Base-by-base conservation (phyloP, 2,329 filamentous ascomycete genomes). In the Aspergillus arachidicola region DNA sequence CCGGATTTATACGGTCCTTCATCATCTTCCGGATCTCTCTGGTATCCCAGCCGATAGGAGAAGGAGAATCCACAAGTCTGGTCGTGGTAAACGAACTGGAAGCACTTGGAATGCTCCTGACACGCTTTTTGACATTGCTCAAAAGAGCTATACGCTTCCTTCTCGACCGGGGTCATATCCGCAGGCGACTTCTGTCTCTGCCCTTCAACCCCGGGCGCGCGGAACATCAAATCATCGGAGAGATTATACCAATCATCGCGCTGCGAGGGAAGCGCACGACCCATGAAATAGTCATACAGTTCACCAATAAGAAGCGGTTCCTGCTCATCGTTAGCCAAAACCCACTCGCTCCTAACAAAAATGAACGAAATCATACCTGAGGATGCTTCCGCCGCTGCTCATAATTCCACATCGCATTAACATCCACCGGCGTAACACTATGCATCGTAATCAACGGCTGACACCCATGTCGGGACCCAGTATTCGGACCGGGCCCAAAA, bases 391-490 rank as follows among this genome's bases (percentile, higher is more conserved):
- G 78, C 38, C 73, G 71, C 70, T 85, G 80, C 69, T 87, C 85
- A 62, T 81, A 86, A 60, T 84, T 79, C 83, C 84, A 87, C 38
- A 85, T 78, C 12, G 67, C 61, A 36, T 64, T 83, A 53, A 86
- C 79, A 69, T 87, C 84, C 66, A 84, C 80, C 10, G 83, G 77
- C 54, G 81, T 80, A 72, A 87, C 80, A 68, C 86, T 83, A 68
- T 86, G 84, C 83, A 87, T 85, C 4, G 84, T 85, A 46, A 87
- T 71, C n/a, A 85, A 78, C 6, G 85, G 84, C 68, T 86, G 82
- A 64, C 85, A 87, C 84, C 85, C 87, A 64, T 85, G 83, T 11
- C 73, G 77, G 4, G 60, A 54, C 2, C 61, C 64, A 3, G 51
- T 51, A 23, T 57, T 57, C 46, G 64, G 68, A 54, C 67, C 55